Evolutionary conservation across 192 early-diverging fungal genomes (phyloP), one percentile per base, ranked within the genome.

Genomic region (Coemansia sp.): DNA sequence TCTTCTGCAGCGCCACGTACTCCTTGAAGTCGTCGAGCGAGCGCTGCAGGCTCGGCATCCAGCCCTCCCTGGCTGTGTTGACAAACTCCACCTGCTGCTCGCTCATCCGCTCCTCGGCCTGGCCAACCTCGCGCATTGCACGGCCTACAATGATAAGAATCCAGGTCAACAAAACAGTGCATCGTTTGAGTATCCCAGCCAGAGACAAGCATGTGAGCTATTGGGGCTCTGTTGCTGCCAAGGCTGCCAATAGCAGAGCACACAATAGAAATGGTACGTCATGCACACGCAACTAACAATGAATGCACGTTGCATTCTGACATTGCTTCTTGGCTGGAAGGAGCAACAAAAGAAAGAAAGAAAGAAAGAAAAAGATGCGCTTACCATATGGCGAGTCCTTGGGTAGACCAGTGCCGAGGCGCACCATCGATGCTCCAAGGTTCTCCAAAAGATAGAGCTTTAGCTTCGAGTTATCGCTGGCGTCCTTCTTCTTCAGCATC

Each of bases 1-100:
- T 97, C 71, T 86, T 91, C 67, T 94, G 89, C 60, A 95, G 64
- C 20, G 82, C 58, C 58, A 89, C 74, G 34, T 74, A 83, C 59
- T 82, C 71, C 55, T 77, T 82, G 57, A 77, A 82, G 62, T 77
- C 80, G 61, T 78, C 82, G 25, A 89, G 72, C 53, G 66, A 58
- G 57, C 77, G 83, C 62, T 76, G 81, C 45, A 84, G 70, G 58
- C 68, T 67, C 9, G 80, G 72, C 31, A 71, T 31, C 80, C 75
- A 77, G 20, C 68, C 71, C 30, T 87, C 88, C 55, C 85, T 85
- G 43, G 85, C 83, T 20, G 81, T 71, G 59, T 84, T 76, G 45
- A 75, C 66, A 59, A 82, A 75, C 59, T 82, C 67, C 7, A 82
- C 35, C 67, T 78, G 78, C 58, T 68, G 63, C 46, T 77, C 73